Percentiles rank a stretch among this genome's conserved stretches.
Conservation (phyloP, 306 rosid species). For the Astragalus glycyphyllos region DNA sequence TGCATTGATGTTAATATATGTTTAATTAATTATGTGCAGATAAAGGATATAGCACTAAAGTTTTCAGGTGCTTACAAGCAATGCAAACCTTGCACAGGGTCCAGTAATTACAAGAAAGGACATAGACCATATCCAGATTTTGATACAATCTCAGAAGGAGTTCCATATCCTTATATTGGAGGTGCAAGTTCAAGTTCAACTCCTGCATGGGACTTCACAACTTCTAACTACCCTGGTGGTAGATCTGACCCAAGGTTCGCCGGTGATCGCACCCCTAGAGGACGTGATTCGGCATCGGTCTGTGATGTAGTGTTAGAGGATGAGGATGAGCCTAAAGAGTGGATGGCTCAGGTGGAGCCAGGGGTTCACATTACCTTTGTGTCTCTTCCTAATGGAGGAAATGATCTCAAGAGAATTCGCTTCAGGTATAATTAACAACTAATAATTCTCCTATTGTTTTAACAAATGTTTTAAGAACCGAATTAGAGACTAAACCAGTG, state of each 20-base stretch:
- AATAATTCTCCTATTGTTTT: background rate
- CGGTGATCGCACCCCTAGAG: slow-evolving; percentile 77
- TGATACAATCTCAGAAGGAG: slow-evolving; percentile 86
- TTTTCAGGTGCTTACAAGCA: slow-evolving; percentile 81
- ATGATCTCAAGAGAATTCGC: slow-evolving; percentile 91
- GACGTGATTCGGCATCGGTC: slow-evolving; percentile 56
- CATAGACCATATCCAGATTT: slow-evolving; percentile 86
- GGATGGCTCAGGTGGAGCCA: slow-evolving; percentile 98
- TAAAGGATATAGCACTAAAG: slow-evolving; percentile 90
- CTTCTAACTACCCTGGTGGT: slow-evolving; percentile 62
- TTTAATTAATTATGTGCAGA: slow-evolving; percentile 53
- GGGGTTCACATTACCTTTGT: slow-evolving; percentile 90
- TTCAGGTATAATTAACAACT: slow-evolving; percentile 65
- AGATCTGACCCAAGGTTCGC: slow-evolving; percentile 68
- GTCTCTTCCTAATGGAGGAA: slow-evolving; percentile 92
- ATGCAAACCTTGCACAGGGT: slow-evolving; percentile 83
- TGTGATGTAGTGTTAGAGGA: slow-evolving; percentile 87
- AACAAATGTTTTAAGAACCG: too few species aligned
- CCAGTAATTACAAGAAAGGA: slow-evolving; percentile 76
- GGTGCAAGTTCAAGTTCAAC: slow-evolving; percentile 94
- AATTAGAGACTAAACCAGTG: too few species aligned
- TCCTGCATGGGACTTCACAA: slow-evolving; percentile 93
- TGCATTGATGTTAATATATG: background rate
- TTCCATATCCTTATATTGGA: slow-evolving; percentile 81
- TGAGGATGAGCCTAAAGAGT: slow-evolving; percentile 86